Percentiles rank a stretch among this genome's conserved stretches.
Conservation (phyloP, 345 rosid species). For the Citrus hindsii region DNA sequence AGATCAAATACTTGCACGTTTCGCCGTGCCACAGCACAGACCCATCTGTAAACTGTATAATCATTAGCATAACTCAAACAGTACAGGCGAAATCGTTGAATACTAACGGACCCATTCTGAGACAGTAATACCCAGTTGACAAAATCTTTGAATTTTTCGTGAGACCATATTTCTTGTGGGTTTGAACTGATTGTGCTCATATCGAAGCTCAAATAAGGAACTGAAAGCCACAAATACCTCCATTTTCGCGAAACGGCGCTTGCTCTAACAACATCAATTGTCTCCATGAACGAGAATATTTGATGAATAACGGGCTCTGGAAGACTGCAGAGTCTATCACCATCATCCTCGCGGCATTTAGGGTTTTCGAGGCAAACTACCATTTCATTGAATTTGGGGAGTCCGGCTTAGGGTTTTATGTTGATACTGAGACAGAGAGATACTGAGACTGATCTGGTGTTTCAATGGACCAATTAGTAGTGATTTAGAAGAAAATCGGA, state of each 20-base stretch:
- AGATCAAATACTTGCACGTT: background rate
- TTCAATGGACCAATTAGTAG: background rate
- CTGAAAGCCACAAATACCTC: constrained; percentile 3
- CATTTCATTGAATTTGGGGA: background rate
- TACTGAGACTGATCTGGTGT: background rate
- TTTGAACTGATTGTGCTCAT: background rate
- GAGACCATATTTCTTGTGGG: background rate
- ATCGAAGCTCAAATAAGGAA: background rate
- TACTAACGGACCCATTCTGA: background rate
- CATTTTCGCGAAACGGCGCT: background rate
- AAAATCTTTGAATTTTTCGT: background rate
- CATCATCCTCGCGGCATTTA: background rate
- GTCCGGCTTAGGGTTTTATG: background rate
- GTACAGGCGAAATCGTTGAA: background rate
- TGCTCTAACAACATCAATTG: background rate
- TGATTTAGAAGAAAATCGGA: background rate
- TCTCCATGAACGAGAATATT: background rate
- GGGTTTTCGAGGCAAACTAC: background rate
- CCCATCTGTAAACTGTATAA: background rate
- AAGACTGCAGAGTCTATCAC: constrained; percentile 6
- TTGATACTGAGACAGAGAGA: background rate
- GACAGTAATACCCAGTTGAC: background rate
- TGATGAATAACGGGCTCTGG: background rate
- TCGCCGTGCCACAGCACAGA: background rate
- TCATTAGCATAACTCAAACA: background rate